These are phyloP conservation scores for Agaricus sinodeliciosus DNA, from an alignment of 768 basidiomycete genomes.

Conservation along the genomic window DNA sequence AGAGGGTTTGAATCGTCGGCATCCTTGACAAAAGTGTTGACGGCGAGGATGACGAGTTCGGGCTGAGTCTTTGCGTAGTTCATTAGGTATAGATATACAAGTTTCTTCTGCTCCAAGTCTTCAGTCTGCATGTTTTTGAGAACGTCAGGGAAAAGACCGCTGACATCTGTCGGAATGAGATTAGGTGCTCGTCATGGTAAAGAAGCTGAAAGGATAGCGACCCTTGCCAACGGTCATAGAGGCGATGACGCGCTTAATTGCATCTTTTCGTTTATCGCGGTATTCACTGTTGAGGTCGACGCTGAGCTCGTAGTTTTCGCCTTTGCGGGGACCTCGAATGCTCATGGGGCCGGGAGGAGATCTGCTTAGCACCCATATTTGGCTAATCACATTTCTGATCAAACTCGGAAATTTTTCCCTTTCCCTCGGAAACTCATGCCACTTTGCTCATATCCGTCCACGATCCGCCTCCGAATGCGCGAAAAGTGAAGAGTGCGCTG, in stretches of 20 bases:
- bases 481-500: too few species aligned
- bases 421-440: too few species aligned
- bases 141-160: constrained; percentile 94
- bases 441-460: neutral
- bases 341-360: constrained; percentile 27
- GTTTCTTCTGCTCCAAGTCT: constrained; percentile 98
- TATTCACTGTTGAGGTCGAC: constrained; percentile 97
- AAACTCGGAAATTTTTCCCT: too few species aligned
- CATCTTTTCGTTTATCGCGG: constrained; percentile 93
- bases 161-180: constrained; percentile 53
- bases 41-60: constrained; percentile 96
- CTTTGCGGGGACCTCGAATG: constrained; percentile 61
- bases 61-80: constrained; percentile 99
- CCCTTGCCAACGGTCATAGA: constrained; percentile 99
- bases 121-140: constrained; percentile 99
- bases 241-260: constrained; percentile 95
- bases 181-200: neutral
- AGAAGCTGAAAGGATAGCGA: constrained; percentile 22
- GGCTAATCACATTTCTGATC: neutral
- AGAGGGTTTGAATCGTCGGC: constrained; percentile 96
- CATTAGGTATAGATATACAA: constrained; percentile 99
- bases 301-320: constrained; percentile 96
- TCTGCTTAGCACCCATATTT: neutral
- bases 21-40: constrained; percentile 98
- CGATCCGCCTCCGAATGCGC: too few species aligned